Conservation (phyloP, 495 filamentous ascomycete genomes). For the Talaromyces adpressus region DNA sequence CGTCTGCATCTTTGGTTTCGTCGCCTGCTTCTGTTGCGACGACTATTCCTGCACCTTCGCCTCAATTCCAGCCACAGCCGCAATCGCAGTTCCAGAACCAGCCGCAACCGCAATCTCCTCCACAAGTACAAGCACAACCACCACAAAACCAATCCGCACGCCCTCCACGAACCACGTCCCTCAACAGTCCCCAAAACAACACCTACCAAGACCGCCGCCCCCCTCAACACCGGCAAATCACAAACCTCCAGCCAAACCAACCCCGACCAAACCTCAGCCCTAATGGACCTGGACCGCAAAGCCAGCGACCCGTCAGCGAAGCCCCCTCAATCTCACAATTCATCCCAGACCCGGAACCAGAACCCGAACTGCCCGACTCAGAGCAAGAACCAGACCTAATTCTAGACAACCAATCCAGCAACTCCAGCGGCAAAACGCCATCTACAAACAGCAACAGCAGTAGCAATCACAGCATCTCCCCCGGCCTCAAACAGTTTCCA, state of each 20-base stretch:
- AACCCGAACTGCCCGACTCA: slow-evolving; percentile 8
- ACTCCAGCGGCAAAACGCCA: slow-evolving; percentile 13
- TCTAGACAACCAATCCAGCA: slow-evolving; percentile 13
- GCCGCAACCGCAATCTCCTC: slow-evolving; percentile 4
- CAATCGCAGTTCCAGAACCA: neutral
- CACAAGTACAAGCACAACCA: slow-evolving; percentile 6
- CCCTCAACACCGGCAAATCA: neutral
- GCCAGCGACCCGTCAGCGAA: slow-evolving; percentile 9
- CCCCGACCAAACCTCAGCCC: neutral
- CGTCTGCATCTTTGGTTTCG: slow-evolving; percentile 6
- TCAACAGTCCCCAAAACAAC: neutral
- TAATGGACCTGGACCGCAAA: neutral
- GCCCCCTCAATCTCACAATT: slow-evolving; percentile 29
- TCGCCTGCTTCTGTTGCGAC: slow-evolving; percentile 6
- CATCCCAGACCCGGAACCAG: slow-evolving; percentile 30
- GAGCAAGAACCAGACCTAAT: slow-evolving; percentile 10
- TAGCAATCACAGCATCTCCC: neutral
- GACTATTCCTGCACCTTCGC: slow-evolving; percentile 3
- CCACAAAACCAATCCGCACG: slow-evolving; percentile 1
- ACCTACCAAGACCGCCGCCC: neutral
- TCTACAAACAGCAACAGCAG: neutral
- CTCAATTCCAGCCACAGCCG: slow-evolving; percentile 3
- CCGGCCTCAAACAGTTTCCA: neutral
- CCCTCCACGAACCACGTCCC: neutral
- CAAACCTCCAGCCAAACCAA: neutral